Evolutionary conservation across 192 early-diverging fungal genomes (phyloP), one percentile per base, ranked within the genome.

Genomic region (Haplosporangium gracile): DNA sequence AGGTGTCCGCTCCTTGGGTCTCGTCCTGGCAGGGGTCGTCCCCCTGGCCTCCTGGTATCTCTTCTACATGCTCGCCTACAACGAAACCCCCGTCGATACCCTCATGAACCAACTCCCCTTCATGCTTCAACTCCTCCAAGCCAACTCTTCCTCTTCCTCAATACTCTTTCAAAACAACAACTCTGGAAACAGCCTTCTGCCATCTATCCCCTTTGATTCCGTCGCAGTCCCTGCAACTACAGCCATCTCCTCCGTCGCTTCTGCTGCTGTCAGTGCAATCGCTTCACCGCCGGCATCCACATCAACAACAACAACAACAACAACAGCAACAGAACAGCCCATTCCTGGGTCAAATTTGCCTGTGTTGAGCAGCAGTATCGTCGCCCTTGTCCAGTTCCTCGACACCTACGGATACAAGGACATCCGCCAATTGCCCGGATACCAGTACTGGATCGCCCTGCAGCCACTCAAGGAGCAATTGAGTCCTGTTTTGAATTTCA

Each of bases 51-150:
- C 65, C 5, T 74, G 65, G 20, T 78, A 84, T 29, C 75, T 84
- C 18, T 51, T 72, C 68, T 84, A 84, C 82, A 79, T 78, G 53
- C 70, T 84, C 51, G 76, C 82, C 51, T 84, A 84, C 68, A 79
- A 75, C 2, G 82, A 84, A 49, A 79, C 82, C 16, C 77, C 82
- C n/a, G 20, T 84, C 65, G 71, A 79, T 68, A 79, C 77, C 1
- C 38, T 84, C 60, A 47, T 84, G 9, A 70, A 8, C 22, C 76
- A 84, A 5, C 5, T 79, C 2, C 76, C 76, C 0, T 24, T 57
- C 42, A 47, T 79, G n/a, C 57, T 84, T 40, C 76, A 79, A 20
- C 72, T 84, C 13, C 34, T 84, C 9, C 76, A 76, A 0, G 36
- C 82, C 36, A 75, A 84, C 49, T 36, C 57, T 34, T 73, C 76